phyloP scores from a whole-genome alignment of 345 rosid species.

The Eucalyptus fibrosa region DNA sequence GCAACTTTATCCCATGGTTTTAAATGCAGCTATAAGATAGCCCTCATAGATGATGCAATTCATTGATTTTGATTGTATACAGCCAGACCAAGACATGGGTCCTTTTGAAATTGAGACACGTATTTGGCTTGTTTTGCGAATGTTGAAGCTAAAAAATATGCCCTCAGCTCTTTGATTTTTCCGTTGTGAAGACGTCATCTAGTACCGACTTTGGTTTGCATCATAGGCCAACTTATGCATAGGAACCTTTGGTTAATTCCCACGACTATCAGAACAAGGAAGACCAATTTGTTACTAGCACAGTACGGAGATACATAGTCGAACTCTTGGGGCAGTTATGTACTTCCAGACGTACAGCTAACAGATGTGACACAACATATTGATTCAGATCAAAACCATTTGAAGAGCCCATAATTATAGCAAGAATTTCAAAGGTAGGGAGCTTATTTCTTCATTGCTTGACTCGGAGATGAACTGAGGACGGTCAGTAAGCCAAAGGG shows the following conservation, averaged over 20 bases:
- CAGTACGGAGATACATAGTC: not conserved
- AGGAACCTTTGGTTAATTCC: not conserved
- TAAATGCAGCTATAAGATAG: not conserved
- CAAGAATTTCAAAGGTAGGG: not conserved
- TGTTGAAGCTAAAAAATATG: not conserved
- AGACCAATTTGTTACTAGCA: not conserved
- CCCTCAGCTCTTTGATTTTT: not conserved
- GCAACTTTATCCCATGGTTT: not conserved
- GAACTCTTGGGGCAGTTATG: not conserved
- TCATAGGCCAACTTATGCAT: not conserved
- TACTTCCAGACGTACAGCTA: not conserved
- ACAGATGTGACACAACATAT: not conserved
- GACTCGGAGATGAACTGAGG: not conserved
- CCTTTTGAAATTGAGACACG: not conserved
- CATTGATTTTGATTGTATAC: not conserved
- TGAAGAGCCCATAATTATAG: not conserved
- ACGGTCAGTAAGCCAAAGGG: not conserved
- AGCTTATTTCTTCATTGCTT: not conserved
- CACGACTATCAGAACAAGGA: not conserved
- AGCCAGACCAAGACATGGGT: not conserved
- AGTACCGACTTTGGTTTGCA: not conserved
- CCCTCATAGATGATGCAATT: not conserved
- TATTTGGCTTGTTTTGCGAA: not conserved
- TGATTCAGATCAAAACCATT: not conserved
- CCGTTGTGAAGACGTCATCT: not conserved